Percentiles rank a stretch among this genome's conserved stretches.
phyloP scores from a whole-genome alignment of 148 eudicot genomes.

The Vaccinium macrocarpon region DNA sequence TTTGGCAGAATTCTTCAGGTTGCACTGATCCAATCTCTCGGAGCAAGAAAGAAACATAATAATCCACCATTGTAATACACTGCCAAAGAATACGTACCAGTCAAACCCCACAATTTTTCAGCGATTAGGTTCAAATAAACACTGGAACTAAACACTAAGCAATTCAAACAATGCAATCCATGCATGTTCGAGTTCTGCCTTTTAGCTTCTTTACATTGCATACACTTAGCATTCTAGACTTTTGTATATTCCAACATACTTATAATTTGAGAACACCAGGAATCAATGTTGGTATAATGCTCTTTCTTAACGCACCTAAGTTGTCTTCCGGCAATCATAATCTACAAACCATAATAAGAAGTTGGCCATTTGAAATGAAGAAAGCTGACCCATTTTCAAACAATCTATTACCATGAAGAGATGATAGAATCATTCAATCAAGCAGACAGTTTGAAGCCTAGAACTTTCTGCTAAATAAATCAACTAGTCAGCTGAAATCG shows the following conservation, averaged over 20 bases:
- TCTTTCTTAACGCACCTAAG: neutral
- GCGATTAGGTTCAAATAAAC: neutral
- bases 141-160: neutral
- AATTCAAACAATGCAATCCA: neutral
- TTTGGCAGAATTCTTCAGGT: slow-evolving; percentile 63
- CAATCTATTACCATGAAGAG: slow-evolving; percentile 25
- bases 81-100: slow-evolving; percentile 23
- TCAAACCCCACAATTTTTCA: neutral
- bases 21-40: slow-evolving; percentile 49
- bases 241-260: neutral
- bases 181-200: neutral
- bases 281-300: neutral
- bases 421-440: neutral
- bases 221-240: neutral
- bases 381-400: neutral
- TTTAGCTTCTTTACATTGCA: neutral
- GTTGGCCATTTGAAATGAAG: neutral
- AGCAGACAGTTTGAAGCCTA: neutral
- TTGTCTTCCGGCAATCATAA: neutral
- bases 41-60: slow-evolving; percentile 72
- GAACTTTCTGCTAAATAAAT: neutral
- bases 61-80: slow-evolving; percentile 72
- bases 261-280: neutral
- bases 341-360: neutral
- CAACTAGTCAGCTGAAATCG: neutral